Evolutionary conservation across 805 yeast genomes (phyloP), one percentile per base, ranked within the genome.

Genomic region (Wickerhamomyces hampshirensis): DNA sequence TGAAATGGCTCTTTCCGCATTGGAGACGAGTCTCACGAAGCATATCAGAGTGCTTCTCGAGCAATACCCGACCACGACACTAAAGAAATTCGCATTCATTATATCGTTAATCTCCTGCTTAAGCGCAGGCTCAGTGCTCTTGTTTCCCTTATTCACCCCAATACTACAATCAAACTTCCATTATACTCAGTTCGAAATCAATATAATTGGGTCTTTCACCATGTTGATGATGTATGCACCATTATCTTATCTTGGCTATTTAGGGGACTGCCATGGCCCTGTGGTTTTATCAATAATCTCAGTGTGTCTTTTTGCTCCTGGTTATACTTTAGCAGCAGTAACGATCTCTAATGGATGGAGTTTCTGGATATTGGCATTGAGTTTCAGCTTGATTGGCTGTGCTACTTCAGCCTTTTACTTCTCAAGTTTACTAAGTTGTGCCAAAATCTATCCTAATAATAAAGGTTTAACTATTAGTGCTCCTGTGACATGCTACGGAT

Each of bases 401-500:
- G 86, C 87, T 10, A 83, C 93, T 0, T 77, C 87, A 6, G 67
- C 87, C 6, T 63, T 83, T 28, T 84, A 80, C 59, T 83, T 84
- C 51, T 72, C 83, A 43, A 74, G 85, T 31, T 61, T 84, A 43
- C 59, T 84, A 21, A 83, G 94, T 2, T 86, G 96, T 62, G 94
- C 96, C 3, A 79, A 84, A 50, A 73, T 88, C n/a, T 84, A 77
- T 52, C 94, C 95, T 0, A 65, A 75, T 27, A 68, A 70, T 32
- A 84, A 86, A 40, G 82, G 95, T 2, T 59, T 91, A 37, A 84
- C 95, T 23, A 86, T 91, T 30, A 82, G 94, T 35, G 71, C 84
- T 30, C 98, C 98, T 0, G 89, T 91, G 3, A 75, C 95, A 1
- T 82, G 82, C 44, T 89, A 83, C 58, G 98, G 98, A 1, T 52